Evolutionary conservation across 805 yeast genomes (phyloP).

Genomic region (Yamadazyma paraphyllophila): DNA sequence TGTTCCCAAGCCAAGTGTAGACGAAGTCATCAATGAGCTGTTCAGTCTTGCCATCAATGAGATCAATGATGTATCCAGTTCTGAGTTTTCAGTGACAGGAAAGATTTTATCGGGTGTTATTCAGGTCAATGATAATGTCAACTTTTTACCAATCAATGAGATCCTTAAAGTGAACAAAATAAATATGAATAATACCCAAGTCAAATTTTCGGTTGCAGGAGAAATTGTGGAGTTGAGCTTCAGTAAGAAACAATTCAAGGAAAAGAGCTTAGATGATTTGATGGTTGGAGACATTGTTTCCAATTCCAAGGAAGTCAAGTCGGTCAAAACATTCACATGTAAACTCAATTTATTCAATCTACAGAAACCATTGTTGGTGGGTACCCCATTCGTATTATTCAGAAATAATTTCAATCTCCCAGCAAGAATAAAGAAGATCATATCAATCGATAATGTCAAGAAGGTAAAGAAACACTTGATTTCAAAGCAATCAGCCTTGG

Average conservation of each 20-base stretch:
- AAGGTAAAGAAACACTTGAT: conserved; percentile 49
- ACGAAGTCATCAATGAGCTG: conserved; percentile 31
- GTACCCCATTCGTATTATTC: conserved; percentile 75
- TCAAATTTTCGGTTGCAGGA: conserved; percentile 61
- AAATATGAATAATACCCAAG: conserved; percentile 31
- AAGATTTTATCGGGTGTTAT: conserved; percentile 65
- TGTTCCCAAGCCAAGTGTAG: conserved; percentile 15
- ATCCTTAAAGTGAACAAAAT: conserved; percentile 43
- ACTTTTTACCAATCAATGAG: conserved; percentile 53
- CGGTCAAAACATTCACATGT: conserved; percentile 29
- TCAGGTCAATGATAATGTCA: conserved; percentile 67
- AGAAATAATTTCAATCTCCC: conserved; percentile 73
- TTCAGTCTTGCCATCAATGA: conserved; percentile 67
- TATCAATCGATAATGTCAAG: conserved; percentile 23
- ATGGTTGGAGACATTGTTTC: conserved; percentile 57
- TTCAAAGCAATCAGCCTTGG: conserved; percentile 57
- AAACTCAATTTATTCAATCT: conserved; percentile 38
- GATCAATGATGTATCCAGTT: conserved; percentile 46
- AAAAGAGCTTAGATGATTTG: conserved; percentile 54
- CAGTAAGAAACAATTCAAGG: conserved; percentile 45
- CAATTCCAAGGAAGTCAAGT: conserved; percentile 22
- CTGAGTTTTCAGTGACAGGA: conserved; percentile 58
- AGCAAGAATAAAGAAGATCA: conserved; percentile 56
- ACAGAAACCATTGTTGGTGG: conserved; percentile 71
- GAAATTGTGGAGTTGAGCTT: conserved; percentile 50